Evolutionary conservation across 2,329 filamentous ascomycete species (phyloP), one percentile per base, ranked within the genome.

Genomic region (Decorospora gaudefroyi): DNA sequence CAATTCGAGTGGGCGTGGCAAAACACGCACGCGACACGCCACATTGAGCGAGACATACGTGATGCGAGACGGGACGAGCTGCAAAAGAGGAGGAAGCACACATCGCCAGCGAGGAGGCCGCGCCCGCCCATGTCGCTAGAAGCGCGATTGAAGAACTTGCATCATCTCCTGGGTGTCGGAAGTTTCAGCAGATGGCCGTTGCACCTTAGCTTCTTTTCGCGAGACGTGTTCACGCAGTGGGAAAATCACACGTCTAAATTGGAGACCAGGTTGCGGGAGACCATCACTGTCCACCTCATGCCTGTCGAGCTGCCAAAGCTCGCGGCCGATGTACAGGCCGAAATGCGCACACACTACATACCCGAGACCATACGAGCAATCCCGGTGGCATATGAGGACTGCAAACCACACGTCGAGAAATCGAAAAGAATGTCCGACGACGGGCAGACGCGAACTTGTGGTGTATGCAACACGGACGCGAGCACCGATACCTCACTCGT

Each of bases 1-100:
- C 92, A 97, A 64, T 97, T 99, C 65, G 92, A 97, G 87, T 96
- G 92, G 92, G 91, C 92, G 26, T 86, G 95, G 78, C 88, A 88
- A 55, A 90, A 97, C 65, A 83, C 90, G 1, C 87, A 93, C 64
- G 69, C 86, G 22, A 91, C 91, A 4, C 76, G 86, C 22, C 90
- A 95, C 65, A 90, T 96, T 44, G 79, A 86, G 31, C 49, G 54
- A 26, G 52, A 65, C 19, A 57, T 67, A 28, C 57, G 65, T 9
- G 58, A 67, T 23, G 64, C 65, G 30, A 9, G 71, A 78, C 9
- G 52, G 10, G 57, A 62, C 21, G 59, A 63, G 30, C 21, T 69
- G 48, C 61, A 62, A 29, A 62, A 61, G 34, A 53, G 49, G 17
- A 68, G 55, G 37, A 66, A 59, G 39, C 36, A 41, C 11, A 31